These are phyloP conservation scores for Rhodotorula graminis DNA, from an alignment of 768 basidiomycete genomes.

Conservation along the genomic window DNA sequence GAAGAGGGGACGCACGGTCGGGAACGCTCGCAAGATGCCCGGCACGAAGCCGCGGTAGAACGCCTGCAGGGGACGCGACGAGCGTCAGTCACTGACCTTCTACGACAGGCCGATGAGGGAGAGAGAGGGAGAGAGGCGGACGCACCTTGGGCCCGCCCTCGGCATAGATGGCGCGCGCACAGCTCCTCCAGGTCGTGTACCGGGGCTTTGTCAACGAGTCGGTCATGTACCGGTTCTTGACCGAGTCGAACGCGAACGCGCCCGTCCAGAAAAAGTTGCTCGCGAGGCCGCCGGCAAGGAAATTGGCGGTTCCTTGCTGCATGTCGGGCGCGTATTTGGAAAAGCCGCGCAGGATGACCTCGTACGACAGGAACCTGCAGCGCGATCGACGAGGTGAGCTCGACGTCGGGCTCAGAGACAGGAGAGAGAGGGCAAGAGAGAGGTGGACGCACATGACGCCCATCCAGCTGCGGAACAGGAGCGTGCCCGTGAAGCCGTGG, in stretches of 20 bases:
- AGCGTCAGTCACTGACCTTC: too few relatives aligned
- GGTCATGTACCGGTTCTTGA: conserved; percentile 59
- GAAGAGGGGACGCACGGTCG: conserved; percentile 23
- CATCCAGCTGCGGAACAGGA: conserved; percentile 68
- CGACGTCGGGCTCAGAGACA: conserved; percentile 60
- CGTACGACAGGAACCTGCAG: conserved; percentile 19
- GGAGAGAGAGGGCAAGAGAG: background rate
- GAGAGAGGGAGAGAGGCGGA: background rate
- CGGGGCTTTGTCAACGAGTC: conserved; percentile 34
- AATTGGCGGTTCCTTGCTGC: conserved; percentile 45
- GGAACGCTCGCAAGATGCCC: conserved; percentile 38
- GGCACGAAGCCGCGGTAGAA: conserved; percentile 41
- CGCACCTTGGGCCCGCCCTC: conserved; percentile 36
- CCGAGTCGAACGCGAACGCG: conserved; percentile 57
- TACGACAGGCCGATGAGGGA: too few relatives aligned
- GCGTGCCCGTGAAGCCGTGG: conserved; percentile 68
- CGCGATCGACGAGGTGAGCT: background rate
- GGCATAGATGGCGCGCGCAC: conserved; percentile 28
- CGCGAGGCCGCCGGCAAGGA: conserved; percentile 46
- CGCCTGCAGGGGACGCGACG: conserved; percentile 4
- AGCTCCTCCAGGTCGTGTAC: conserved; percentile 30
- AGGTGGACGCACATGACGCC: conserved; percentile 41
- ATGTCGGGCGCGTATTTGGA: conserved; percentile 32
- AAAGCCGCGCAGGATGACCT: conserved; percentile 9
- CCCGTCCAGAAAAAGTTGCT: conserved; percentile 1